Percentiles rank a stretch among this genome's conserved stretches.
These are phyloP conservation scores for Malbranchea zuffiana DNA, from an alignment of 2,329 filamentous ascomycete genomes.

Conservation along the genomic window DNA sequence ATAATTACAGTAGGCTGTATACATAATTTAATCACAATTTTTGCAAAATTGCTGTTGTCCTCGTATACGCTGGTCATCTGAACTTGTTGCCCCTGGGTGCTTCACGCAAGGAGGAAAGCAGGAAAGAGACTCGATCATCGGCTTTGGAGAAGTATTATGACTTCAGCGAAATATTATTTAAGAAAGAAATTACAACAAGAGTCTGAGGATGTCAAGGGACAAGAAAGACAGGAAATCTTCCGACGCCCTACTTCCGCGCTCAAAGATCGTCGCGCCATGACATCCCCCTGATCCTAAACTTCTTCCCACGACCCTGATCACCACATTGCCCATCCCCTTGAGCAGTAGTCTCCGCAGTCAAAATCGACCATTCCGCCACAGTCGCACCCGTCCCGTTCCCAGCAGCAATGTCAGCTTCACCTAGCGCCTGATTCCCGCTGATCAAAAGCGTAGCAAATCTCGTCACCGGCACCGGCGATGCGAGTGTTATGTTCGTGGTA, in stretches of 20 bases:
- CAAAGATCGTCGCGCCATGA: not conserved
- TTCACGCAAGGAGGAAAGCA: no score
- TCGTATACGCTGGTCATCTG: no score
- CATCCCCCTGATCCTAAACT: slow-evolving; percentile 1
- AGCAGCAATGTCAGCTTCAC: slow-evolving; percentile 20
- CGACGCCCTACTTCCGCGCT: not conserved
- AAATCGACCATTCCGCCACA: slow-evolving; percentile 39
- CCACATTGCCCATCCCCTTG: not conserved
- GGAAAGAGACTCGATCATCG: no score
- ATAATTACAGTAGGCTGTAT: no score
- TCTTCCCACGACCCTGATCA: no score
- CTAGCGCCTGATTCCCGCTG: slow-evolving; percentile 33
- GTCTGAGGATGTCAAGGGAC: no score
- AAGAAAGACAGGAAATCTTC: not conserved
- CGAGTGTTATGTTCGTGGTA: slow-evolving; percentile 32
- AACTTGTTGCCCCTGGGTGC: no score
- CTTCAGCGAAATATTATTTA: no score
- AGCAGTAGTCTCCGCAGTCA: slow-evolving; percentile 17
- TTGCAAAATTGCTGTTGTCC: no score
- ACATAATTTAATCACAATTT: no score
- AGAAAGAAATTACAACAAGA: not conserved
- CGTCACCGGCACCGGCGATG: slow-evolving; percentile 24
- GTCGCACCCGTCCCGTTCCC: slow-evolving; percentile 35
- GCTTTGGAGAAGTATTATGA: no score
- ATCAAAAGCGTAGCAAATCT: slow-evolving; percentile 36